These are phyloP conservation scores for Clarkia xantiana DNA, from an alignment of 345 rosid genomes.

Conservation along the genomic window DNA sequence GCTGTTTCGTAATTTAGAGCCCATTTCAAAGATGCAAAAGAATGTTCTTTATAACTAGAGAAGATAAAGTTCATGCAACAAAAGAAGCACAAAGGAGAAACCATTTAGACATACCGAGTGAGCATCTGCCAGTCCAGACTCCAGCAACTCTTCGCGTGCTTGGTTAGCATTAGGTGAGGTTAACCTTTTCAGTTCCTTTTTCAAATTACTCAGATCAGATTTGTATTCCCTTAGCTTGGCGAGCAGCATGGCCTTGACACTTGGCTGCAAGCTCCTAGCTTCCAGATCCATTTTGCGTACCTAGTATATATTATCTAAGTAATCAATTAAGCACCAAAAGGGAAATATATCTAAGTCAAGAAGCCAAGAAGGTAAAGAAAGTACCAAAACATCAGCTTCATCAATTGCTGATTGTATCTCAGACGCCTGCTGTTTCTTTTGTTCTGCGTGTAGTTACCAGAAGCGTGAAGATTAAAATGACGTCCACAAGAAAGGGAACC, in stretches of 20 bases:
- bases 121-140: slow-evolving; percentile 40
- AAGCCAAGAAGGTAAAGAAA: no score
- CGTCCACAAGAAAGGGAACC: not conserved
- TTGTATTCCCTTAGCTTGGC: slow-evolving; percentile 85
- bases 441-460: slow-evolving; percentile 24
- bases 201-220: slow-evolving; percentile 63
- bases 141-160: slow-evolving; percentile 53
- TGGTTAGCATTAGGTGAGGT: slow-evolving; percentile 33
- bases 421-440: slow-evolving; percentile 35
- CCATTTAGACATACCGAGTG: slow-evolving; percentile 25
- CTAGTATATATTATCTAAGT: slow-evolving; percentile 14
- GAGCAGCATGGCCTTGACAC: slow-evolving; percentile 61
- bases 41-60: no score
- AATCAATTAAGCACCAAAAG: no score
- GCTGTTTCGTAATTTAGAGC: no score
- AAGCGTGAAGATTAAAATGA: not conserved
- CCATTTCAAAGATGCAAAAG: no score
- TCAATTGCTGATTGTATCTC: slow-evolving; percentile 67
- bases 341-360: no score
- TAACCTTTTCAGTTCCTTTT: slow-evolving; percentile 60
- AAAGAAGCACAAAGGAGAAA: not conserved
- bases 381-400: slow-evolving; percentile 78
- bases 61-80: not conserved
- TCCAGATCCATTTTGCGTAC: slow-evolving; percentile 85
- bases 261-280: slow-evolving; percentile 76